Evolutionary conservation across 441 rosid genomes (phyloP).

Genomic region (Pelargonium fulgidum): DNA sequence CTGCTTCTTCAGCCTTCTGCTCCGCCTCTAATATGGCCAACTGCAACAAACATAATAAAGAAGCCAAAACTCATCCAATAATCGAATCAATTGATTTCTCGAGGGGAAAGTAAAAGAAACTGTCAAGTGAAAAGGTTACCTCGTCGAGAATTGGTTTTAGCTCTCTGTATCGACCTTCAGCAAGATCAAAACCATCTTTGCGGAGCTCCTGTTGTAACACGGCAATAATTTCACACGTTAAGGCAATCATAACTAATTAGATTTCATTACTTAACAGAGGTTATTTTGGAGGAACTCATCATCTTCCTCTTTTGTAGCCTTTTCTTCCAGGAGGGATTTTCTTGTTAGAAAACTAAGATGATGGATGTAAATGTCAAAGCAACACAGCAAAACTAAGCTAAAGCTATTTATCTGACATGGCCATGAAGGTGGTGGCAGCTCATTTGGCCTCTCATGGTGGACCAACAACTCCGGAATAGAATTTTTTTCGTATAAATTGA

Average conservation of each 20-base stretch:
- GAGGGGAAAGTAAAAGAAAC: not conserved
- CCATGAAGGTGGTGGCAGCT: not conserved
- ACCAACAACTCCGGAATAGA: not conserved
- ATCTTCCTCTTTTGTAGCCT: too few species aligned
- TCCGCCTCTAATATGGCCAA: constrained; percentile 82
- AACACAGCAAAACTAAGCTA: not conserved
- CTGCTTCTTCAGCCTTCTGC: constrained; percentile 93
- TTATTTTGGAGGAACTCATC: not conserved
- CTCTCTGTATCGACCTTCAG: constrained; percentile 76
- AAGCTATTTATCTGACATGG: not conserved
- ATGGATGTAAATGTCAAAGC: not conserved
- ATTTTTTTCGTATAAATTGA: not conserved
- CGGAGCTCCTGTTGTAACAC: constrained; percentile 68
- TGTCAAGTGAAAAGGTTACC: constrained; percentile 34
- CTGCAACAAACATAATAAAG: constrained; percentile 31
- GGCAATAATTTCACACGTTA: not conserved
- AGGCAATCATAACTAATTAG: not conserved
- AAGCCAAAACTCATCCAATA: not conserved
- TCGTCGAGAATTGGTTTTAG: constrained; percentile 93
- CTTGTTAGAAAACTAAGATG: not conserved
- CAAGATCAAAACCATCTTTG: constrained; percentile 94
- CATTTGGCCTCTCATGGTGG: not conserved
- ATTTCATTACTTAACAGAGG: not conserved
- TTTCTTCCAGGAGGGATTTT: not conserved
- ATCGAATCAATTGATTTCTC: not conserved